A percentile compares a stretch with the other conserved stretches of the same genome.
Evolutionary conservation across 148 eudicot species (phyloP).

Genomic region (Vaccinium macrocarpon): DNA sequence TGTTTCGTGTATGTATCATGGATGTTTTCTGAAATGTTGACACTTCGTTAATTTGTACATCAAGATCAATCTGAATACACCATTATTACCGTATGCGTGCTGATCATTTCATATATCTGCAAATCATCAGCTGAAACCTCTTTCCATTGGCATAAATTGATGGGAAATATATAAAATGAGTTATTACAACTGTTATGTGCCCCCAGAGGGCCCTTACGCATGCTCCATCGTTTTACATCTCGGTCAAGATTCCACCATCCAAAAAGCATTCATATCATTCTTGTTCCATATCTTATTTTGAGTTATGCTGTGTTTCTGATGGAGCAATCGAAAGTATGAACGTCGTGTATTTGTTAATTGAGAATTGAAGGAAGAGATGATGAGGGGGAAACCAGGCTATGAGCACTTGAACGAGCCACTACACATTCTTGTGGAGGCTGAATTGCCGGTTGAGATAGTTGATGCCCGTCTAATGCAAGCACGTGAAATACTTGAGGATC

Average conservation of each 20-base stretch:
- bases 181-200: background rate
- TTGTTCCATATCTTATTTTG: background rate
- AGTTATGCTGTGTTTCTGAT: background rate
- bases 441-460: conserved; percentile 75
- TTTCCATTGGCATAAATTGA: background rate
- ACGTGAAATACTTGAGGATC: conserved; percentile 80
- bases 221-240: background rate
- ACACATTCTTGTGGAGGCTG: conserved; percentile 86
- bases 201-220: too few species aligned
- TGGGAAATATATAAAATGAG: background rate
- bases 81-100: background rate
- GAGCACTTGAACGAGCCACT: conserved; percentile 96
- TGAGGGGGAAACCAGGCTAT: conserved; percentile 92
- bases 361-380: conserved; percentile 72
- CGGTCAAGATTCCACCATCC: background rate
- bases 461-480: conserved; percentile 88
- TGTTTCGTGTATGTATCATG: background rate
- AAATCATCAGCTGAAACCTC: background rate
- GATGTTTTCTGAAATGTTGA: background rate
- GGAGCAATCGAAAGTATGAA: background rate
- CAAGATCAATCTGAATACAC: background rate
- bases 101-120: background rate
- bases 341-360: background rate
- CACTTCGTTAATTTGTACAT: background rate
- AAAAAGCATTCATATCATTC: background rate